Percentiles rank a stretch among this genome's conserved stretches.
Conservation (phyloP, 192 early-diverging fungal genomes). For the Oehlia diaphana region DNA sequence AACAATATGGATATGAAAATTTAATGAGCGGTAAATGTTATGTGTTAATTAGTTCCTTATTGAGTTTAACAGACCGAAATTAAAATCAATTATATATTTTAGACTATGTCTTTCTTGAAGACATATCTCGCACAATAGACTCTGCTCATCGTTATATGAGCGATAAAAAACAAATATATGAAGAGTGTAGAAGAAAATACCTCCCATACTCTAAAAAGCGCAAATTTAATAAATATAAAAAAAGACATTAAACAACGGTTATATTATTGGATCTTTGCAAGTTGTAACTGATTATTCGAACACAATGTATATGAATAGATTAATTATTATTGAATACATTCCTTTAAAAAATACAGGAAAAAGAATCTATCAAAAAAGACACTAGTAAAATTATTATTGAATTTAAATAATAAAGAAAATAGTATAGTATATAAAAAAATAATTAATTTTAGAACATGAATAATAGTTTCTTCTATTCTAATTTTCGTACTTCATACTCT, state of each 20-base stretch:
- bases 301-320: not conserved
- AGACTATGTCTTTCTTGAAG: conserved; percentile 25
- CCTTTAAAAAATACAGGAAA: not conserved
- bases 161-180: conserved; percentile 1
- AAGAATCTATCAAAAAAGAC: not conserved
- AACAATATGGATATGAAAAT: conserved; percentile 26
- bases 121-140: conserved; percentile 7
- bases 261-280: no score
- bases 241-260: not conserved
- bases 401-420: not conserved
- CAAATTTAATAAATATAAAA: not conserved
- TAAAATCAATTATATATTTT: not conserved
- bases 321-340: not conserved
- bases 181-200: not conserved
- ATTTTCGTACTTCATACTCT: conserved; percentile 7
- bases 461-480: not conserved
- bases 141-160: not conserved
- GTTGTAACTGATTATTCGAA: not conserved
- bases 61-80: not conserved
- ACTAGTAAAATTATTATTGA: not conserved
- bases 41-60: not conserved
- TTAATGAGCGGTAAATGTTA: conserved; percentile 12
- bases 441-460: not conserved
- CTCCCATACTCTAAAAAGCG: not conserved
- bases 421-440: not conserved